These are phyloP conservation scores for Cylindrodendrum hubeiense DNA, from an alignment of 2,329 filamentous ascomycete species.

Conservation along the genomic window DNA sequence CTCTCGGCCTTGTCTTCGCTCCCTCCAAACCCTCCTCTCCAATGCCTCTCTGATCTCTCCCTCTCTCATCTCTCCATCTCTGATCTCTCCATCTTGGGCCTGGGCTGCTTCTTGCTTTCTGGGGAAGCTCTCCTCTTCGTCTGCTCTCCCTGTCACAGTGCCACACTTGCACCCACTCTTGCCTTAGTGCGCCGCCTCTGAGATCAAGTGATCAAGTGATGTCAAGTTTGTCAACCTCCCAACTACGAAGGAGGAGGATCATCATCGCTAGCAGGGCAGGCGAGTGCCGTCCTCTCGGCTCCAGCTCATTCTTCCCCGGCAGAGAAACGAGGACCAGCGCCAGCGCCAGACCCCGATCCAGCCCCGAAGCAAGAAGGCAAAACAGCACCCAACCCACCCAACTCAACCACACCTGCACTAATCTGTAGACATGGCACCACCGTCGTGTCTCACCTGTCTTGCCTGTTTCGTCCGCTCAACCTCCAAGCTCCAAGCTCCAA, in stretches of 20 bases:
- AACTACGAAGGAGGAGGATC: slow-evolving; percentile 30
- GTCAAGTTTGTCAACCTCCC: slow-evolving; percentile 25
- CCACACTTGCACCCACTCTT: slow-evolving; percentile 21
- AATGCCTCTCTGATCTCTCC: neutral
- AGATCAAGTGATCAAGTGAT: slow-evolving; percentile 46
- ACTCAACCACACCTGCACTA: neutral
- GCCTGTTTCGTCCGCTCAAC: neutral
- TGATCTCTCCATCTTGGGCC: slow-evolving; percentile 3
- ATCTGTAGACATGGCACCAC: neutral
- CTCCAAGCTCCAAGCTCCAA: neutral
- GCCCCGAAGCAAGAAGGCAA: neutral
- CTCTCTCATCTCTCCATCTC: neutral
- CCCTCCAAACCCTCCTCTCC: neutral
- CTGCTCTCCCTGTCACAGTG: slow-evolving; percentile 15
- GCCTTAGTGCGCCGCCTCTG: slow-evolving; percentile 34
- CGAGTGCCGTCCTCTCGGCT: slow-evolving; percentile 13
- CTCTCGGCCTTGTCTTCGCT: neutral
- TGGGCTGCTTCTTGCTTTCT: slow-evolving; percentile 17
- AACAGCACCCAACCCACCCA: neutral
- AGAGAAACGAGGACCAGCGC: neutral
- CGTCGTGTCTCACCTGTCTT: neutral
- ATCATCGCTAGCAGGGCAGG: slow-evolving; percentile 14
- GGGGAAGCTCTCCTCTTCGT: slow-evolving; percentile 10
- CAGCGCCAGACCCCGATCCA: neutral
- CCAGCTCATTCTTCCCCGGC: slow-evolving; percentile 10